Percentiles rank a stretch among this genome's conserved stretches.
phyloP scores from a whole-genome alignment of 2,329 filamentous ascomycete species.

The Xylariomycetidae sp. region DNA sequence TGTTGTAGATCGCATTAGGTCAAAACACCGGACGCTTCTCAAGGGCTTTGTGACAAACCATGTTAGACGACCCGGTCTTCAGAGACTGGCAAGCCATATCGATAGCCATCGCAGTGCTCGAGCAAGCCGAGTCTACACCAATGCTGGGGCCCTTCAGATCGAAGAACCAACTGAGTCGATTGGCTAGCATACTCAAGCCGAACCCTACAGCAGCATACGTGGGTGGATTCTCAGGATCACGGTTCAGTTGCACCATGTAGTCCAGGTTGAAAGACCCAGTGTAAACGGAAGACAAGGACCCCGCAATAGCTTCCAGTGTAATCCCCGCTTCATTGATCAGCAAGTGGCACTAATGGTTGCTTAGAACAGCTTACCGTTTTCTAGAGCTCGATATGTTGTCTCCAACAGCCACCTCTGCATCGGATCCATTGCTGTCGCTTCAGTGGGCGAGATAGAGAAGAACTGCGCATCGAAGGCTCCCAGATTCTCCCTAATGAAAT shows the following conservation, averaged over 20 bases:
- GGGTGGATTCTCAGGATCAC: conserved; percentile 4
- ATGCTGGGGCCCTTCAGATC: conserved; percentile 22
- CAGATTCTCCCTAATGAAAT: conserved; percentile 8
- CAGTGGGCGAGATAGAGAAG: conserved; percentile 10
- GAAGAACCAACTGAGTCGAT: conserved; percentile 29
- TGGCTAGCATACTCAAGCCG: conserved; percentile 22
- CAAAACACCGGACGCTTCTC: background rate
- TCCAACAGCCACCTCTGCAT: conserved; percentile 14
- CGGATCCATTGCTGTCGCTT: conserved; percentile 17
- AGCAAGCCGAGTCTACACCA: conserved; percentile 6
- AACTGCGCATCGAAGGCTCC: conserved; percentile 9
- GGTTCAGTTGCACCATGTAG: conserved; percentile 3
- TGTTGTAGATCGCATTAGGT: too few relatives aligned
- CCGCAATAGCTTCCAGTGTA: conserved; percentile 13
- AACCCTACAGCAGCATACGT: conserved; percentile 18
- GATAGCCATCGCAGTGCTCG: conserved; percentile 4
- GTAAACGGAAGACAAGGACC: conserved; percentile 10
- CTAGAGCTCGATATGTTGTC: conserved; percentile 15
- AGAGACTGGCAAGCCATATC: conserved; percentile 7
- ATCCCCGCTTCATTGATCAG: conserved; percentile 7
- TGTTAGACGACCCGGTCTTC: background rate
- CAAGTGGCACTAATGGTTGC: background rate
- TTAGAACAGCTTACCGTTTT: conserved; percentile 9
- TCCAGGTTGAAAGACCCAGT: conserved; percentile 4
- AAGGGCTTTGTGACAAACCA: conserved; percentile 5